Percentiles rank a stretch among this genome's conserved stretches.
Evolutionary conservation across 164 flowering plant genomes (phyloP).

Genomic region (Tinospora cordifolia): DNA sequence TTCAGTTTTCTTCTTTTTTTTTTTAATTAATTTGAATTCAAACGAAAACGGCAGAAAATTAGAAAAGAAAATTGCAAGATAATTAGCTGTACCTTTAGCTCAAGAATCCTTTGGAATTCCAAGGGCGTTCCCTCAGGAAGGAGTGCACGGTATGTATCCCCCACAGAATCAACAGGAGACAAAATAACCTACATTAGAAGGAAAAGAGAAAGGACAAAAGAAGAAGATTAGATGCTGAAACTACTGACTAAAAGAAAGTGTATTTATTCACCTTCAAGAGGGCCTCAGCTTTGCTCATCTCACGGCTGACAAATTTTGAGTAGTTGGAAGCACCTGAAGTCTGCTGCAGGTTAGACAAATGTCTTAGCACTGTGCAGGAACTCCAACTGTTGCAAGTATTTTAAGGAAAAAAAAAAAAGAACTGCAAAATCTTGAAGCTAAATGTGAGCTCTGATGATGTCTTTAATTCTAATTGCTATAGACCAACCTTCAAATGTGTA

Average conservation of each 20-base stretch:
- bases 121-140: conserved; percentile 90
- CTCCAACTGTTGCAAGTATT: conserved; percentile 1
- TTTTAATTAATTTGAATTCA: background rate
- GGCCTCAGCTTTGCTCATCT: conserved; percentile 99
- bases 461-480: no score
- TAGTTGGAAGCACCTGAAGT: conserved; percentile 74
- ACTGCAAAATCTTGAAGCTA: no score
- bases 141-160: conserved; percentile 85
- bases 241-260: conserved; percentile 2
- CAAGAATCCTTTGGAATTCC: conserved; percentile 90
- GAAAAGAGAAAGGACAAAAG: no score
- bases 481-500: no score
- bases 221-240: conserved; percentile 4
- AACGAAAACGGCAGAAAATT: background rate
- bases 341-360: conserved; percentile 25
- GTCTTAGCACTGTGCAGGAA: background rate
- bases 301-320: conserved; percentile 86
- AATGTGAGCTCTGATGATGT: no score
- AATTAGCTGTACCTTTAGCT: conserved; percentile 64
- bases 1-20: no score
- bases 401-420: no score
- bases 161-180: conserved; percentile 91
- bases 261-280: conserved; percentile 61
- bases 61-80: background rate
- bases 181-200: conserved; percentile 88